Base-by-base conservation (phyloP, 352 stramenopile genomes). In the Aphanomyces stellatus region DNA sequence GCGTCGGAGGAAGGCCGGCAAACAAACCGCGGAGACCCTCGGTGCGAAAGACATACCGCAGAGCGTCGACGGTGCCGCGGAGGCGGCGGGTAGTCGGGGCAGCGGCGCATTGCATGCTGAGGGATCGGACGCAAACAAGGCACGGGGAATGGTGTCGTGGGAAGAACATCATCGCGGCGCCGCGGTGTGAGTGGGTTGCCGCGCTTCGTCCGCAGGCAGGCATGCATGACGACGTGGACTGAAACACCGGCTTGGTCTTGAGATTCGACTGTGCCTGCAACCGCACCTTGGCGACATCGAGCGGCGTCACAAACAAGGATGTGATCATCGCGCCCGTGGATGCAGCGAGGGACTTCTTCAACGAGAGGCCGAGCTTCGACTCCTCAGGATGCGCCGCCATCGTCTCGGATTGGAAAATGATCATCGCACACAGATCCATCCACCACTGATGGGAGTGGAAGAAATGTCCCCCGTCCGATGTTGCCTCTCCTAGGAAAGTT, bases 11-110 rank as follows among this genome's bases (percentile, higher is more conserved):
- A 11, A 98, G 74, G 0, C 94, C 94, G 3, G 83, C 78, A 70
- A 96, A 98, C n/a, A 97, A 72, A 0, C 79, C 85, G 17, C 51
- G 28, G 1, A 91, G 35, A 19, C 88, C 89, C 67, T 97, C 89
- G 0, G 81, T 90, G 30, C 74, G 70, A 48, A 90, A 79, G n/a
- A 97, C 93, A 60, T 93, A 78, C 30, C 72, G 77, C 69, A 94
- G 68, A 15, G 87, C 81, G 65, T 91, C 81, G 10, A 70, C 71
- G 19, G 78, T 92, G 59, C 82, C 73, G 15, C 77, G 70, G 4
- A 92, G 62, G 56, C 78, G 75, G 24, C 70, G 34, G 4, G 61
- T 59, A n/a, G 73, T 53, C 8, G 73, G 42, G 17, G 37, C 8
- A 53, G 24, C 13, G 17, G 46, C 17, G 24, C 46, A 53, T 53